A percentile compares a stretch with the other conserved stretches of the same genome.
Evolutionary conservation across 371 early-diverging fungal species (phyloP).

Genomic region (Mortierella sp.): DNA sequence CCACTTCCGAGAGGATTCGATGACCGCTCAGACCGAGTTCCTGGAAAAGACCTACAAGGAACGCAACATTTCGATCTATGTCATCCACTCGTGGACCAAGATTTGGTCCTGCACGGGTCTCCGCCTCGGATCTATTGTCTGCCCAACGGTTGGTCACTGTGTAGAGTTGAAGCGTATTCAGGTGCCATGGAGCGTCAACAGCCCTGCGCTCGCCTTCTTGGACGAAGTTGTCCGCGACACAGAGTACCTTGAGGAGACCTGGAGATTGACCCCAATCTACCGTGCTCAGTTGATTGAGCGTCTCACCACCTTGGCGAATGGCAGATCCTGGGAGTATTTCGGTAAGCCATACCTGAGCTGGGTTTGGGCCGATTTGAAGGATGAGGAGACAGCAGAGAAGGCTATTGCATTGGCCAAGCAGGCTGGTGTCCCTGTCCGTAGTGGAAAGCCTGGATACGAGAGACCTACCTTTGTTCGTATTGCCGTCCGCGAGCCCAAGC

Average conservation of each 20-base stretch:
- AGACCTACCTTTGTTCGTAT: slow-evolving; percentile 79
- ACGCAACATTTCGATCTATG: slow-evolving; percentile 77
- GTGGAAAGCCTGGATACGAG: slow-evolving; percentile 83
- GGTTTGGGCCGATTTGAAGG: slow-evolving; percentile 84
- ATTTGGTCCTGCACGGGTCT: slow-evolving; percentile 92
- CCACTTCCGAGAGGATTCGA: slow-evolving; percentile 79
- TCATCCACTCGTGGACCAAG: slow-evolving; percentile 93
- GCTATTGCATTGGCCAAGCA: slow-evolving; percentile 72
- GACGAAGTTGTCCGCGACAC: slow-evolving; percentile 77
- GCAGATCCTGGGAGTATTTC: slow-evolving; percentile 71
- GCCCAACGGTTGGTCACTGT: slow-evolving; percentile 79
- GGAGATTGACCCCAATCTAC: slow-evolving; percentile 75
- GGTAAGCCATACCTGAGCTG: slow-evolving; percentile 84
- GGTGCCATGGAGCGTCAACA: slow-evolving; percentile 92
- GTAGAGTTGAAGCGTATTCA: slow-evolving; percentile 76
- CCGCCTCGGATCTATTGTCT: slow-evolving; percentile 86
- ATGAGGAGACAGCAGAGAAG: slow-evolving; percentile 61
- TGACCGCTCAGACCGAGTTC: slow-evolving; percentile 72
- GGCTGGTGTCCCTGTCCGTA: slow-evolving; percentile 86
- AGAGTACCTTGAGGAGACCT: slow-evolving; percentile 77
- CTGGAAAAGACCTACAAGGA: slow-evolving; percentile 62
- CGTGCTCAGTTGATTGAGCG: slow-evolving; percentile 70
- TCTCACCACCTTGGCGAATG: slow-evolving; percentile 51
- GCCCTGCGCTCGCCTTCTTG: slow-evolving; percentile 82
- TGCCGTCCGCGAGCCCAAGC: slow-evolving; percentile 78